phyloP scores from a whole-genome alignment of 139 green algal genomes.

The Trebouxia sp. region DNA sequence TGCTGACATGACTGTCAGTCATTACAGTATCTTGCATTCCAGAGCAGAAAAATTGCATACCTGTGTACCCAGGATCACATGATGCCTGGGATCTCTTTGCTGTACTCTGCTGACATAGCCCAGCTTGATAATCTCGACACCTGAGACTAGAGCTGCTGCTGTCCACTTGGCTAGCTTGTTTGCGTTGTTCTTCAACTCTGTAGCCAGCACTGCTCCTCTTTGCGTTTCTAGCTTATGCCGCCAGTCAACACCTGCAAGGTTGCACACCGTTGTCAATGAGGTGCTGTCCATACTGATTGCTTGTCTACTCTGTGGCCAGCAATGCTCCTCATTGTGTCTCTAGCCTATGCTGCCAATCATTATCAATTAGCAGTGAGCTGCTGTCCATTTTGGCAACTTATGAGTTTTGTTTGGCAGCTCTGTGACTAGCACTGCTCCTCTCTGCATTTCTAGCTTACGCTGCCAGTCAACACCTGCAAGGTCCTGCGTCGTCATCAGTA shows the following conservation, averaged over 20 bases:
- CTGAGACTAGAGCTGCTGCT: slow-evolving; percentile 83
- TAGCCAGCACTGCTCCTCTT: slow-evolving; percentile 93
- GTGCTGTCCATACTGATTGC: too few species aligned
- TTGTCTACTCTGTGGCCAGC: too few species aligned
- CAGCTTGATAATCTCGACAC: slow-evolving; percentile 94
- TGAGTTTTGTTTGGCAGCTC: slow-evolving; percentile 98
- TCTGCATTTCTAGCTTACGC: slow-evolving; percentile 96
- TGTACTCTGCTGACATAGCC: slow-evolving; percentile 72
- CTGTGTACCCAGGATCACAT: slow-evolving; percentile 90
- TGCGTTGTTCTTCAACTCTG: slow-evolving; percentile 98
- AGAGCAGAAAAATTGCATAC: too few species aligned
- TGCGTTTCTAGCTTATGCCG: slow-evolving; percentile 95
- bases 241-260: slow-evolving; percentile 85
- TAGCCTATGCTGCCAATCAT: too few species aligned
- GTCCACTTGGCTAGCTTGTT: slow-evolving; percentile 99
- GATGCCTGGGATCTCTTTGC: slow-evolving; percentile 79
- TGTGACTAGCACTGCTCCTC: slow-evolving; percentile 82
- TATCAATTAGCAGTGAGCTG: too few species aligned
- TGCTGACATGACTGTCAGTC: too few species aligned
- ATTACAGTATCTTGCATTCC: too few species aligned
- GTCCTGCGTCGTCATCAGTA: too few species aligned
- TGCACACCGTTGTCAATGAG: too few species aligned
- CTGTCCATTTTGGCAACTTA: slow-evolving; percentile 98
- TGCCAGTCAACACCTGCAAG: slow-evolving; percentile 86
- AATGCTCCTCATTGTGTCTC: too few species aligned